These are phyloP conservation scores for Torulaspora pretoriensis DNA, from an alignment of 1,139 yeast species.

Conservation along the genomic window DNA sequence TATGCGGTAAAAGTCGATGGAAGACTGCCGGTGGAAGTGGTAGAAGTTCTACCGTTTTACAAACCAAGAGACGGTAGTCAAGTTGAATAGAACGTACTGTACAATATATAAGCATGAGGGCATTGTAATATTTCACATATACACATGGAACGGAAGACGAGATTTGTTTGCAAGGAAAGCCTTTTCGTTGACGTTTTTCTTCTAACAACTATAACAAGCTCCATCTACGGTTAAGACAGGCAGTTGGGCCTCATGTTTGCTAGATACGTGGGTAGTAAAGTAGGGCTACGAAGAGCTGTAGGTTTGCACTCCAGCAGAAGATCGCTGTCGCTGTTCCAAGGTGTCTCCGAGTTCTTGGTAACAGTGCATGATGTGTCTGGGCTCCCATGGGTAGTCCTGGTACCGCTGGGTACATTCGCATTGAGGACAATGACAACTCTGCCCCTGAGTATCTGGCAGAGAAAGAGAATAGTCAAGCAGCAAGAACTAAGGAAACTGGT, in stretches of 20 bases:
- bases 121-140: neutral
- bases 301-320: slow-evolving; percentile 7
- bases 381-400: slow-evolving; percentile 77
- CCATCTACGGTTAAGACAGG: neutral
- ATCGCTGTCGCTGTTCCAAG: slow-evolving; percentile 19
- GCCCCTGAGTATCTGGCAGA: slow-evolving; percentile 71
- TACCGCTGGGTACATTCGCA: slow-evolving; percentile 68
- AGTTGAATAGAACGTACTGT: slow-evolving; percentile 49
- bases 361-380: slow-evolving; percentile 52
- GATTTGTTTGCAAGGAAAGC: too few species aligned
- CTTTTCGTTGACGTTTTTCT: neutral
- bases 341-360: slow-evolving; percentile 27
- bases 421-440: slow-evolving; percentile 64
- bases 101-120: slow-evolving; percentile 1
- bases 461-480: slow-evolving; percentile 67
- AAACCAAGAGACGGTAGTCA: slow-evolving; percentile 97
- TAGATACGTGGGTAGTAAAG: neutral
- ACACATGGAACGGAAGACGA: neutral
- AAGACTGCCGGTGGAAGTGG: slow-evolving; percentile 80
- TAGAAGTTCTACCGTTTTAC: slow-evolving; percentile 69
- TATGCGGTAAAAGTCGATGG: slow-evolving; percentile 95
- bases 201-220: neutral
- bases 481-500: slow-evolving; percentile 64
- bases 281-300: neutral
- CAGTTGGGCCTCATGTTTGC: neutral